Base-by-base conservation (phyloP, 306 rosid species). In the Castanopsis chinensis region DNA sequence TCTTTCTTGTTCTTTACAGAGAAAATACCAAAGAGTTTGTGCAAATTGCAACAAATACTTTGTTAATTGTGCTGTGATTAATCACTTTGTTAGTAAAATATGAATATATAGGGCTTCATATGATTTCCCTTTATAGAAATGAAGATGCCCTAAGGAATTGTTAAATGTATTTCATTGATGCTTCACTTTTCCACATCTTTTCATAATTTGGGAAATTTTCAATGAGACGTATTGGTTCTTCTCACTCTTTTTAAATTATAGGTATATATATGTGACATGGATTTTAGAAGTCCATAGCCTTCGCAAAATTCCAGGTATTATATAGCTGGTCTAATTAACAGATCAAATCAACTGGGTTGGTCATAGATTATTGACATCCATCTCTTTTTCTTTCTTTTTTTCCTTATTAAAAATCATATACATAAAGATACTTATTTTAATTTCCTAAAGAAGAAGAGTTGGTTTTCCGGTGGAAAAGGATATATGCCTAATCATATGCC, bases 1-100 rank as follows among this genome's bases (percentile, higher is more conserved):
- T 65, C 77, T 79, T 69, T 84, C 73, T 72, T 33, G 60, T 79
- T 87, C 55, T 63, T 75, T 84, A 88, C 88, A 84, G 72, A 67
- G 78, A 73, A 85, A 79, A 84, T 80, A 83, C 85, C 85, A 81
- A 80, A 81, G 89, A 83, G 89, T 88, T 88, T 88, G 87, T 83
- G 89, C 90, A 82, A 86, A 77, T 69, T 76, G 90, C 91, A 86
- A 85, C 58, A 43, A 89, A 85, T 79, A 87, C 73, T 80, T 80
- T 71, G 76, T 84, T 80, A 78, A 64, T 77, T 80, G 76, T 81
- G 83, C 85, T 79, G 76, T 84, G 72, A 59, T 75, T 78, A 83
- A 61, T 70, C 75, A 74, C 72, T 74, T 79, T 80, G 27, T 76
- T 79, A 64, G 69, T 65, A 61, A 81, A 82, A 69, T 73, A 76